Evolutionary conservation across 2,329 filamentous ascomycete species (phyloP).

Genomic region (Arthrinium puccinioides): DNA sequence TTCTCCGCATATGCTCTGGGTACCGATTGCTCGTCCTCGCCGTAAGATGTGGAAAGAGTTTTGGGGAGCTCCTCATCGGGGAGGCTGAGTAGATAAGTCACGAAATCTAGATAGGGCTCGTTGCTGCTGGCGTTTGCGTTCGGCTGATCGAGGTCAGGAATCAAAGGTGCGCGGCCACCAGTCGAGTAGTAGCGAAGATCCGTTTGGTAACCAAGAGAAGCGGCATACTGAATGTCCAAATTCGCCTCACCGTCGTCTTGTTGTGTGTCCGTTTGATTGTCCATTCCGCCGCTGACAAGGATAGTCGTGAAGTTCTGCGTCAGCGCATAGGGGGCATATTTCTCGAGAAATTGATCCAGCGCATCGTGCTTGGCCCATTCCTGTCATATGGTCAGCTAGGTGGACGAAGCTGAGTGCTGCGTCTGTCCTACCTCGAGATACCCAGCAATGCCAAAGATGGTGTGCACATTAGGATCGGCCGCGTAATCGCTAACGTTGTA

Average conservation of each 20-base stretch:
- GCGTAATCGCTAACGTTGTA: constrained; percentile 38
- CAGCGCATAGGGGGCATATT: constrained; percentile 44
- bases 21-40: constrained; percentile 59
- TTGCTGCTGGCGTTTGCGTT: constrained; percentile 10
- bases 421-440: constrained; percentile 21
- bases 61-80: constrained; percentile 45
- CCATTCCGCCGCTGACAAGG: constrained; percentile 47
- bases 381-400: constrained; percentile 4
- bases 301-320: constrained; percentile 48
- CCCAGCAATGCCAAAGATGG: constrained; percentile 36
- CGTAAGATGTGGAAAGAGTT: constrained; percentile 59
- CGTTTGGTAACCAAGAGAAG: constrained; percentile 42
- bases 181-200: constrained; percentile 46
- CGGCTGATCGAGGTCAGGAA: constrained; percentile 34
- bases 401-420: not conserved
- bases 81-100: constrained; percentile 15
- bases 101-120: constrained; percentile 19
- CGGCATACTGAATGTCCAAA: constrained; percentile 50
- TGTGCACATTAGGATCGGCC: constrained; percentile 24
- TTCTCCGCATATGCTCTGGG: constrained; percentile 52
- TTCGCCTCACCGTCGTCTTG: constrained; percentile 42
- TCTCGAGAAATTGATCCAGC: constrained; percentile 35
- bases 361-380: constrained; percentile 28
- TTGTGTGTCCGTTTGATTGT: constrained; percentile 32
- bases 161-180: constrained; percentile 43